phyloP scores from a whole-genome alignment of 148 eudicot species.

The Euryodendron excelsum region DNA sequence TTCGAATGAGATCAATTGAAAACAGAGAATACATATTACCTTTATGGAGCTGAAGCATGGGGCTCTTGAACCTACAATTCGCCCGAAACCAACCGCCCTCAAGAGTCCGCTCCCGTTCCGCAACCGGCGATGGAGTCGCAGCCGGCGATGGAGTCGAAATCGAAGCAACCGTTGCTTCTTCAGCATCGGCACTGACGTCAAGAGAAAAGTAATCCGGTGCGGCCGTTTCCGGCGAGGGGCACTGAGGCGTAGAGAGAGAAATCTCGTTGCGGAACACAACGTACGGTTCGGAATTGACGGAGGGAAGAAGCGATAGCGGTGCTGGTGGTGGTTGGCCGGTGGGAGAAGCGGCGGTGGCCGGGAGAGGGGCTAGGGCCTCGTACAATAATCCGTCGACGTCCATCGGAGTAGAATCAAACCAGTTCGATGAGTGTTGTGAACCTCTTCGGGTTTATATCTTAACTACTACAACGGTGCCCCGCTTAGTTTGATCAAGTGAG shows the following conservation, averaged over 20 bases:
- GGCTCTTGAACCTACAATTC: slow-evolving; percentile 70
- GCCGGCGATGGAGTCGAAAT: slow-evolving; percentile 12
- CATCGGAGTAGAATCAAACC: no score
- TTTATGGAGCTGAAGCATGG: slow-evolving; percentile 95
- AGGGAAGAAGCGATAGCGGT: slow-evolving; percentile 16
- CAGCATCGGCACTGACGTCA: slow-evolving; percentile 33
- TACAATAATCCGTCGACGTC: slow-evolving; percentile 38
- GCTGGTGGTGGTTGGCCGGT: slow-evolving; percentile 5
- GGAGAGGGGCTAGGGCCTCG: slow-evolving; percentile 69
- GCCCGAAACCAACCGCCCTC: slow-evolving; percentile 87
- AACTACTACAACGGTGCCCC: no score
- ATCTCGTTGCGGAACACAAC: slow-evolving; percentile 67
- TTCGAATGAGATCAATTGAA: not conserved
- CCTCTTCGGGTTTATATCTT: no score
- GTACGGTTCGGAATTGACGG: slow-evolving; percentile 44
- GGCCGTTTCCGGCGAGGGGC: slow-evolving; percentile 28
- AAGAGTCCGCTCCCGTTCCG: slow-evolving; percentile 40
- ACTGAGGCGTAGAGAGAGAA: slow-evolving; percentile 29
- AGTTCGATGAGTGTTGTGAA: no score
- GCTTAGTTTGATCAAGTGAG: no score
- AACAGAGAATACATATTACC: slow-evolving; percentile 32
- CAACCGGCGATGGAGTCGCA: slow-evolving; percentile 3
- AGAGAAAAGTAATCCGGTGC: slow-evolving; percentile 73
- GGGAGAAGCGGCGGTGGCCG: slow-evolving; percentile 15
- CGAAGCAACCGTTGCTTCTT: not conserved